Evolutionary conservation across 148 eudicot species (phyloP), one percentile per base, ranked within the genome.

Genomic region (Arctostaphylos glauca): DNA sequence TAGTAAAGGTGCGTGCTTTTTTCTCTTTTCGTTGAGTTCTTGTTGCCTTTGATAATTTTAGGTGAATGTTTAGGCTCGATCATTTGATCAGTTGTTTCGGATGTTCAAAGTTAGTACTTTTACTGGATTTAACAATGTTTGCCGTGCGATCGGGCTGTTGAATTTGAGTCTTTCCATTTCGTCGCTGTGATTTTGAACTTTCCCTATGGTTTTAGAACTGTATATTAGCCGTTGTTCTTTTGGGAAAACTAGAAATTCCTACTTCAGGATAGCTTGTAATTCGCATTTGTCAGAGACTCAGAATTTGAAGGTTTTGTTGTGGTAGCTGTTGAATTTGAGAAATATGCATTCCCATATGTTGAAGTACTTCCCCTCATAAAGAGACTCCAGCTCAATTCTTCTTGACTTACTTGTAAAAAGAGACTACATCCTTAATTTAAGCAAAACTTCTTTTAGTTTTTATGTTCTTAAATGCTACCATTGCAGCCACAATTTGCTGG

Each of bases 1-100:
- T 74, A 48, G n/a, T 1, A 25, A 81, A 81, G 87, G 87, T 85
- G 23, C 53, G 82, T 82, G 47, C 19, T 78, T 59, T 25, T 44
- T 6, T 23, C 18, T 23, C 18, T 75, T 49, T 75, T n/a, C 3
- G n/a, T 49, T 16, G 41, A 64, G 72, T 60, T 74, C 21, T 74
- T 16, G 53, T 53, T 49, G 16, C 71, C 18, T 77, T 78, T 48
- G 74, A 15, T 71, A 4, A 67, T 75, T 21, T 62, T 6, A 4
- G 19, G 46, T 12, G 13, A 13, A 25, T 72, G 41, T 14, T 52
- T 16, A 5, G 76, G 53, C 44, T 62, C 53, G 14, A 53, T 78
- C 70, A 3, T 82, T 70, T 23, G 78, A 59, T 72, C 49, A 80
- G 78, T 21, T 79, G 52, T 75, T 47, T 18, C 73, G 21, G 54